Evolutionary conservation across 371 early-diverging fungal species (phyloP), one percentile per base, ranked within the genome.

Genomic region (Saksenaea vasiformis): DNA sequence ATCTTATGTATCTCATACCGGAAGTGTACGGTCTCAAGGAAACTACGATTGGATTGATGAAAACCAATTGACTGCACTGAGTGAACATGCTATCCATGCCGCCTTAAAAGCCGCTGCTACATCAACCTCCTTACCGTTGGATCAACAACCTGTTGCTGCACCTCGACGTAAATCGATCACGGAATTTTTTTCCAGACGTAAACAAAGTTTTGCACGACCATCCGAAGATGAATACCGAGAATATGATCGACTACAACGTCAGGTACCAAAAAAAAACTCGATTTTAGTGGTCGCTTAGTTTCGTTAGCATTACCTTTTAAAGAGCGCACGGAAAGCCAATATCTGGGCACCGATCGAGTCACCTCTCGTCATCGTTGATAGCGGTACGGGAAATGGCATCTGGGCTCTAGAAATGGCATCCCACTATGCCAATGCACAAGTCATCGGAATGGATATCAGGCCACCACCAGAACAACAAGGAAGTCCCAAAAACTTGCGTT

Each of bases 321-420:
- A 81, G 54, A 78, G 76, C 44, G 73, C 77, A 9, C 66, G 82
- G 19, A 81, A 81, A 60, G 62, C 69, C 1, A 81, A 81, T 43
- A 47, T 65, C 1, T 74, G 77, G 74, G 74, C 74, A 17, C 66
- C 73, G 5, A 60, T 81, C 14, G 67, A 80, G 1, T 66, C 75
- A 0, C 68, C 71, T 41, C 60, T 76, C 58, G 72, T 77, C 37
- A 78, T 86, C 64, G 70, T 86, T 47, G 84, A 85, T 57, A 70
- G 76, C 19, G 87, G 85, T 35, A 79, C 79, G 37, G 85, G 83
- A 55, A 78, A 80, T 65, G 74, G 74, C 44, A 79, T 82, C 57
- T 88, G 88, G 88, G 79, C 85, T 2, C 60, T 86, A 8, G 88
- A 88, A 69, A 84, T 87, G 83, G 83, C 87, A 11, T 61, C 70